A percentile compares a stretch with the other conserved stretches of the same genome.
phyloP scores from a whole-genome alignment of 2,329 filamentous ascomycete genomes.

The Fusarium sacchari region DNA sequence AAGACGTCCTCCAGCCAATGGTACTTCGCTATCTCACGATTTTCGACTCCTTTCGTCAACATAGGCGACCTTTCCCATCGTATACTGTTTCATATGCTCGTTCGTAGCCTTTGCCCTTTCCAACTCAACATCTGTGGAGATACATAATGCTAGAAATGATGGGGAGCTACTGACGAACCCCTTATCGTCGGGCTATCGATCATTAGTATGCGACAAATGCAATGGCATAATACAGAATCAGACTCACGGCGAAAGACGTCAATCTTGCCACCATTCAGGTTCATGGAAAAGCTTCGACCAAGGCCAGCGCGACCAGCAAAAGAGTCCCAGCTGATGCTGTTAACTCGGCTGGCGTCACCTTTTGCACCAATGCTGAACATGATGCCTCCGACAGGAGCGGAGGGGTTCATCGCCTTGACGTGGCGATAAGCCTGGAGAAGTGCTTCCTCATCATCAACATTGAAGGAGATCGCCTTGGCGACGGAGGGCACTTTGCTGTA shows the following conservation, averaged over 20 bases:
- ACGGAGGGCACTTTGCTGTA: constrained; percentile 2
- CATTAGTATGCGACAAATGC: background rate
- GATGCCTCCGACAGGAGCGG: constrained; percentile 1
- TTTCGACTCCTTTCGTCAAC: background rate
- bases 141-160: background rate
- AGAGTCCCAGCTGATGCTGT: background rate
- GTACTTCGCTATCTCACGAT: background rate
- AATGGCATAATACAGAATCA: background rate
- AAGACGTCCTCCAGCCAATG: background rate
- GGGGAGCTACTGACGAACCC: background rate
- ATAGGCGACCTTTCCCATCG: background rate
- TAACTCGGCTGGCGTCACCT: background rate
- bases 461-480: constrained; percentile 8
- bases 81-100: background rate
- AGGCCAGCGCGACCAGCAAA: background rate
- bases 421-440: constrained; percentile 6
- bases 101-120: background rate
- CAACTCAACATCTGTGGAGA: background rate
- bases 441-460: constrained; percentile 10
- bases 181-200: background rate
- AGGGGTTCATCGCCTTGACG: constrained; percentile 20
- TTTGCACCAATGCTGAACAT: constrained; percentile 11
- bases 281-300: background rate
- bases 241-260: background rate
- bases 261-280: background rate